Evolutionary conservation across 106 monocot genomes (phyloP).

Genomic region (Hemerocallis citrina): DNA sequence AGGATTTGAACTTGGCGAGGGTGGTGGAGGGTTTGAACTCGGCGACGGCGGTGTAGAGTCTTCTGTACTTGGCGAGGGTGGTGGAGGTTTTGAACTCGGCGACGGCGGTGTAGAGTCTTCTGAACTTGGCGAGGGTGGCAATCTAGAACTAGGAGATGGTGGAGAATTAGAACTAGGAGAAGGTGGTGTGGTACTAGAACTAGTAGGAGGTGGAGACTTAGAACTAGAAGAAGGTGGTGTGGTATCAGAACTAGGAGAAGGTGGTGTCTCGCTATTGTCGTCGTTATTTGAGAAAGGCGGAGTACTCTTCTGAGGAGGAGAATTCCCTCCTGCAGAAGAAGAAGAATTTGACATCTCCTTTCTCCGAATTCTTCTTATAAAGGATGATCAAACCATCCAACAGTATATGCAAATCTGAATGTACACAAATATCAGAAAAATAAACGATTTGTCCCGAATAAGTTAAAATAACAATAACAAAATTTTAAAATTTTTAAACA

Average conservation of each 20-base stretch:
- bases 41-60: too few relatives aligned
- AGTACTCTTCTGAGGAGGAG: background rate
- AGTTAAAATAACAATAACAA: background rate
- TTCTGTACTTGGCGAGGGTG: background rate
- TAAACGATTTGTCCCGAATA: background rate
- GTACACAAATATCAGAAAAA: background rate
- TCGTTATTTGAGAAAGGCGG: background rate
- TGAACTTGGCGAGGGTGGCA: background rate
- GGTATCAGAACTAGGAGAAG: background rate
- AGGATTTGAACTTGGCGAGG: background rate
- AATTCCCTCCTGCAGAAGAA: background rate
- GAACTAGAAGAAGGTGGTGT: conserved; percentile 5
- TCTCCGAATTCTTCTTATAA: background rate
- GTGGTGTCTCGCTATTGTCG: background rate
- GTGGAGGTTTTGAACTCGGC: background rate
- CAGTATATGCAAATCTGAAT: background rate
- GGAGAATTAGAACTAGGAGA: background rate
- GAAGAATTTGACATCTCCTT: conserved; percentile 2
- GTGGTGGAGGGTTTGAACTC: background rate
- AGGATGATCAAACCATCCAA: background rate
- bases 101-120: conserved; percentile 3
- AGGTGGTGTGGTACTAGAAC: conserved; percentile 9
- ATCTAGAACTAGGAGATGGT: background rate
- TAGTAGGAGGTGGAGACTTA: background rate
- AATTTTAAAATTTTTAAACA: background rate